Evolutionary conservation across 2,329 filamentous ascomycete species (phyloP), one percentile per base, ranked within the genome.

Genomic region (Phyllachora maydis): DNA sequence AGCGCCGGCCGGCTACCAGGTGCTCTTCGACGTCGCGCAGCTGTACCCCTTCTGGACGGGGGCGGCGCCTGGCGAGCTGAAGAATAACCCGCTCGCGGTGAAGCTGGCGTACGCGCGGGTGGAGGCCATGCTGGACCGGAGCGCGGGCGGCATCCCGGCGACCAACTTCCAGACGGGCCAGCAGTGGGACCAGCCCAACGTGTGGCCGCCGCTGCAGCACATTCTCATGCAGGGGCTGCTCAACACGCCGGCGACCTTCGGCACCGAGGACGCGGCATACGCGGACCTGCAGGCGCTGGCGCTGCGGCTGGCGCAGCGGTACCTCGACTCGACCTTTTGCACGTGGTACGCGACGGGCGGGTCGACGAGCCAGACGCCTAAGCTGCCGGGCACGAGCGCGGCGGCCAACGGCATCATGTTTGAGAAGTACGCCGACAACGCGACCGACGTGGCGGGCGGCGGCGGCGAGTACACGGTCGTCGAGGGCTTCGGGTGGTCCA

Each of bases 1-100:
- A 8, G 62, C 63, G 0, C 65, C 66, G 4, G 35, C 49, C 1
- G 65, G 59, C 19, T 41, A 59, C 18, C 64, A 73, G 38, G 47
- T 71, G 12, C 36, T 59, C 28, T 71, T 73, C 38, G 45, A 59
- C 28, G 42, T 61, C 6, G 58, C 58, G 1, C 68, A 74, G 38
- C 63, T 69, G 41, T 73, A 67, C 38, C 70, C 70, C 2, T 74
- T 74, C 52, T 75, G 69, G 68, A 61, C 64, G 2, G 68, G 69
- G 11, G 65, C 69, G 2, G 69, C 68, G 0, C 65, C 66, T 0
- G 36, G 41, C 0, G 44, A 54, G 28, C 50, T 75, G 31, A 64
- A 57, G 38, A 47, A 60, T 30, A 65, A 72, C 38, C 62, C 69
- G 1, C 47, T 54, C 11, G 62, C 65, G 3, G 54, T 75, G 13